phyloP scores from a whole-genome alignment of 768 basidiomycete genomes.

The Trametes gibbosa region DNA sequence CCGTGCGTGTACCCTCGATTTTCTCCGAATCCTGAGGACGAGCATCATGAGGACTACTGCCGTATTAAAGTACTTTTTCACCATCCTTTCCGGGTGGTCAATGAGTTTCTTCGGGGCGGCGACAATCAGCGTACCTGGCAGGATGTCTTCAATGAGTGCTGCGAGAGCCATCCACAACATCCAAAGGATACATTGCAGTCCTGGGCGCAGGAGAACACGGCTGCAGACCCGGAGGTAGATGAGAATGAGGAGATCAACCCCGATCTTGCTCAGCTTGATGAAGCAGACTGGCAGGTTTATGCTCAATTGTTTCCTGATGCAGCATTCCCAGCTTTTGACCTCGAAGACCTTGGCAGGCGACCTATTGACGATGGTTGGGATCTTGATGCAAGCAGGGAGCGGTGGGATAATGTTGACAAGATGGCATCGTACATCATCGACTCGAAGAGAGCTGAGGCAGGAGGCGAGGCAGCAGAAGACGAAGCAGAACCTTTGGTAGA shows the following conservation, averaged over 20 bases:
- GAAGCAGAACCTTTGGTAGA: not conserved
- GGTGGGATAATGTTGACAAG: not conserved
- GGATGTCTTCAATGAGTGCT: not conserved
- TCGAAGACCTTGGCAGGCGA: slow-evolving; percentile 4
- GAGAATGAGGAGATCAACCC: slow-evolving; percentile 8
- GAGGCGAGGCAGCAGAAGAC: not conserved
- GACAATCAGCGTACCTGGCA: not conserved
- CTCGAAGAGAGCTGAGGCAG: not conserved
- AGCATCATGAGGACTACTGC: not conserved
- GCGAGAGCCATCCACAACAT: not conserved
- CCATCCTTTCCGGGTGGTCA: not conserved
- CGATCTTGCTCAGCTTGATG: slow-evolving; percentile 9
- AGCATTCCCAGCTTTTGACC: slow-evolving; percentile 1
- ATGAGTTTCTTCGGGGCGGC: not conserved
- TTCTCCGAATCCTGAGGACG: not conserved
- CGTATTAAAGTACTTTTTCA: not conserved
- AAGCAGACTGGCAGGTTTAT: slow-evolving; percentile 20
- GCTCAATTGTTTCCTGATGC: slow-evolving; percentile 7
- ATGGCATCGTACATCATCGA: not conserved
- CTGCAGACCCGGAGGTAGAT: slow-evolving; percentile 1
- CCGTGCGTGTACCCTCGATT: not conserved
- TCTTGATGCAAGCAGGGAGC: slow-evolving; percentile 3
- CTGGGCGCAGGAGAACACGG: not conserved
- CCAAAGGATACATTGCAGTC: not conserved
- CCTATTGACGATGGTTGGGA: slow-evolving; percentile 16